A percentile compares a stretch with the other conserved stretches of the same genome.
Conservation (phyloP, 1,139 yeast genomes). For the Kodamaea sp. region DNA sequence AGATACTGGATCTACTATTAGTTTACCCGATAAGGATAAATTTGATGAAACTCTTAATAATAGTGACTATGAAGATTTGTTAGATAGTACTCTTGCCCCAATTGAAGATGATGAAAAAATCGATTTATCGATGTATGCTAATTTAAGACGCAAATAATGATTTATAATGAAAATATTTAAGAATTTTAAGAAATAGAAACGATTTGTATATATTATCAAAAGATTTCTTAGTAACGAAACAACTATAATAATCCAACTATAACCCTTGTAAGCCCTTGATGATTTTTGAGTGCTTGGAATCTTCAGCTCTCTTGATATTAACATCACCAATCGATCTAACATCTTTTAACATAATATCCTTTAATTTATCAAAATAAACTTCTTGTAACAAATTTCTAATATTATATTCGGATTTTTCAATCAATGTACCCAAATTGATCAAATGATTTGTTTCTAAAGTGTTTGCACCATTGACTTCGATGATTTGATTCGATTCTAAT, state of each 20-base stretch:
- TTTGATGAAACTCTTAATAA: conserved; percentile 10
- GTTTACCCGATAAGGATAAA: conserved; percentile 13
- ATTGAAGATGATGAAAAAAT: conserved; percentile 22
- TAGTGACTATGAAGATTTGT: conserved; percentile 14
- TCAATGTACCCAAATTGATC: conserved; percentile 76
- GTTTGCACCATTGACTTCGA: conserved; percentile 33
- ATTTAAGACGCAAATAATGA: conserved; percentile 6
- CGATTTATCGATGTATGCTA: conserved; percentile 28
- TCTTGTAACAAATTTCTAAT: conserved; percentile 85
- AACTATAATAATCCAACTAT: neutral
- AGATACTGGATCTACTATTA: conserved; percentile 28
- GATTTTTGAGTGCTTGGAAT: conserved; percentile 45
- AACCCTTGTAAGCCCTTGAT: conserved; percentile 44
- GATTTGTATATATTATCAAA: neutral
- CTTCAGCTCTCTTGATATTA: conserved; percentile 36
- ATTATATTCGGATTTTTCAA: conserved; percentile 87
- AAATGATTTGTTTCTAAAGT: conserved; percentile 63
- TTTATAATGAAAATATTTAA: neutral
- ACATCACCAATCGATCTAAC: conserved; percentile 54
- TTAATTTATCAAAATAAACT: conserved; percentile 92
- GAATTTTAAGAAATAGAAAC: neutral
- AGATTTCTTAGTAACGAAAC: neutral
- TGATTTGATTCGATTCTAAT: conserved; percentile 48
- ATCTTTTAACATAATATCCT: conserved; percentile 71
- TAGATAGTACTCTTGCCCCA: conserved; percentile 4